Conservation (phyloP, 1,139 yeast species). For the Suhomyces bolitotheri region DNA sequence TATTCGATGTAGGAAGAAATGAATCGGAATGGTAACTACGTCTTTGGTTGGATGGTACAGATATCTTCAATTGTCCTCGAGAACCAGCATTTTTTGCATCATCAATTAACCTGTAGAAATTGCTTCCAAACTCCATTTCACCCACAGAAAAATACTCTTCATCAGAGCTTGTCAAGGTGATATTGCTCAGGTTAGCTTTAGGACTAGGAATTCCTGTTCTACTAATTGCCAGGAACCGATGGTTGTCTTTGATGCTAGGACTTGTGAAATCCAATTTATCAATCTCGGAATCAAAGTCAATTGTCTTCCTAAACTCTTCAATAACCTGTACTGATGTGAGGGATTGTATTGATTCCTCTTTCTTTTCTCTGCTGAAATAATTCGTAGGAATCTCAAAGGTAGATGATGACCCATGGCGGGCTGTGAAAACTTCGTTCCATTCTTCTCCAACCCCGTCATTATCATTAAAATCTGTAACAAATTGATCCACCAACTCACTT, state of each 20-base stretch:
- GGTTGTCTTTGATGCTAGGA: background rate
- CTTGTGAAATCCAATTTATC: slow-evolving; percentile 3
- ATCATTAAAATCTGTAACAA: slow-evolving; percentile 10
- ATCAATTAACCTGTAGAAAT: slow-evolving; percentile 8
- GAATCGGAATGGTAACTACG: slow-evolving; percentile 1
- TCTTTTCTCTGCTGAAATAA: slow-evolving; percentile 13
- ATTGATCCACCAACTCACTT: slow-evolving; percentile 10
- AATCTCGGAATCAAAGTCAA: slow-evolving; percentile 21
- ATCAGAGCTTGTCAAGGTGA: slow-evolving; percentile 26
- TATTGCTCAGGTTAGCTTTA: slow-evolving; percentile 7
- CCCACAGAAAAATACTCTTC: slow-evolving; percentile 38
- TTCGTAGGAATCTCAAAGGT: slow-evolving; percentile 18
- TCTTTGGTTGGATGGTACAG: background rate
- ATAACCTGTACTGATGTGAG: slow-evolving; percentile 34
- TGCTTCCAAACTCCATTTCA: slow-evolving; percentile 22
- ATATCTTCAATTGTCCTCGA: background rate
- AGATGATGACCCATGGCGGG: slow-evolving; percentile 13
- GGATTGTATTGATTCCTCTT: slow-evolving; percentile 28
- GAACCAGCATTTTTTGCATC: slow-evolving; percentile 9
- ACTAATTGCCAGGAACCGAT: background rate
- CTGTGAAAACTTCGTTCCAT: slow-evolving; percentile 5
- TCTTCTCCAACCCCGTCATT: slow-evolving; percentile 1
- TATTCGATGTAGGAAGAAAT: slow-evolving; percentile 1
- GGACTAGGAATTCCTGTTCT: background rate
- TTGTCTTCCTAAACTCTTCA: slow-evolving; percentile 31